phyloP scores from a whole-genome alignment of 495 filamentous ascomycete genomes.

The Hyaloscypha hepaticicola region DNA sequence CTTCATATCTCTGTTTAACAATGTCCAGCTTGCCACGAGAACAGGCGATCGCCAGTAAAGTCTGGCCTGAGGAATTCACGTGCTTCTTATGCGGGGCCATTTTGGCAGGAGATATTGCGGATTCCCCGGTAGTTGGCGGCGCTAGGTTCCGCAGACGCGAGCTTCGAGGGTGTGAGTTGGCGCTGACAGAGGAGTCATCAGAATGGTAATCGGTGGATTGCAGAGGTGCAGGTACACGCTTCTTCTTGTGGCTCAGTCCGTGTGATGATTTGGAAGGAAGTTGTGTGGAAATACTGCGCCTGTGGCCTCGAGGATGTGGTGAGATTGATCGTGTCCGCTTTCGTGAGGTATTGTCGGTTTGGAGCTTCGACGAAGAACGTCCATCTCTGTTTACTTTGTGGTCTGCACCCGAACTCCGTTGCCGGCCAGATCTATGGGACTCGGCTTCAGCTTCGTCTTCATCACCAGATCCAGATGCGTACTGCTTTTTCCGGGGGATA shows the following conservation, averaged over 20 bases:
- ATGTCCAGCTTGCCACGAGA: constrained; percentile 71
- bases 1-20: constrained; percentile 64
- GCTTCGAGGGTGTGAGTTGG: constrained; percentile 67
- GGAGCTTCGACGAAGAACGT: constrained; percentile 15
- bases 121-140: constrained; percentile 54
- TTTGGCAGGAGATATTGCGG: constrained; percentile 62
- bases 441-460: constrained; percentile 22
- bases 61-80: constrained; percentile 82
- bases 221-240: constrained; percentile 55
- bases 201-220: constrained; percentile 68
- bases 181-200: constrained; percentile 70
- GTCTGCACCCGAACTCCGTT: constrained; percentile 29
- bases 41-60: constrained; percentile 78
- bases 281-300: constrained; percentile 66
- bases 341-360: constrained; percentile 14
- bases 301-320: constrained; percentile 55
- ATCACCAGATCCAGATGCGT: constrained; percentile 26
- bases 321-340: constrained; percentile 62
- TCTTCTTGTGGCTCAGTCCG: constrained; percentile 55
- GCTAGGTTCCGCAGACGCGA: constrained; percentile 64
- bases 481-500: constrained; percentile 22
- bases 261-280: constrained; percentile 44
- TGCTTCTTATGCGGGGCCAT: constrained; percentile 71
- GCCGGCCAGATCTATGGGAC: constrained; percentile 12
- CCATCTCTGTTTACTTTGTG: constrained; percentile 21